A percentile compares a stretch with the other conserved stretches of the same genome.
These are phyloP conservation scores for Alectoria sarmentosa DNA, from an alignment of 495 filamentous ascomycete genomes.

Conservation along the genomic window DNA sequence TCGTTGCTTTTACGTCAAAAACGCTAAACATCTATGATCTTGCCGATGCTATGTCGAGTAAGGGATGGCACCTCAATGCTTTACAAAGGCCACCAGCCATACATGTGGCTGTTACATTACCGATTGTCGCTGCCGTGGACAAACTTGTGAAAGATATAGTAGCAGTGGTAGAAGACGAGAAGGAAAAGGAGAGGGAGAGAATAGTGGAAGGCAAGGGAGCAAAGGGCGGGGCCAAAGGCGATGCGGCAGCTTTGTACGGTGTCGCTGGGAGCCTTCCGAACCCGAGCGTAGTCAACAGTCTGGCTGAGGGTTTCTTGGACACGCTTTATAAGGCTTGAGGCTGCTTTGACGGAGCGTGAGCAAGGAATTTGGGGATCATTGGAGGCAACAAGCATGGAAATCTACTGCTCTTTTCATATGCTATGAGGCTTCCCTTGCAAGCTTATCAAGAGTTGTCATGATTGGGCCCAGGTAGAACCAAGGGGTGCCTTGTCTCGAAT, in stretches of 20 bases:
- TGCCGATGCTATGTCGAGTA: constrained; percentile 70
- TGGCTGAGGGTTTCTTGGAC: constrained; percentile 90
- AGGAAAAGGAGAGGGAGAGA: constrained; percentile 55
- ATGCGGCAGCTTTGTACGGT: constrained; percentile 86
- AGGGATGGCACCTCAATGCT: constrained; percentile 95
- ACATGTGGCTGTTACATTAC: constrained; percentile 90
- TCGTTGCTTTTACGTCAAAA: constrained; percentile 77
- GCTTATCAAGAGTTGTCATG: too few relatives aligned
- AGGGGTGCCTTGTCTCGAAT: too few relatives aligned
- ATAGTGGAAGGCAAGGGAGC: constrained; percentile 66
- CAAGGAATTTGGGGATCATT: neutral
- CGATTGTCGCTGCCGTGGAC: constrained; percentile 73
- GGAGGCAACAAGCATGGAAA: neutral
- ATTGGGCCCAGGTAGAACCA: too few relatives aligned
- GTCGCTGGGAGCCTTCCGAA: constrained; percentile 93
- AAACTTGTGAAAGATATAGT: constrained; percentile 69
- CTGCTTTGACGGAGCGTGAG: neutral
- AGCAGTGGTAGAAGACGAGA: constrained; percentile 69
- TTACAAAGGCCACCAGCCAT: constrained; percentile 90
- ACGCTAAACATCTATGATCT: constrained; percentile 80
- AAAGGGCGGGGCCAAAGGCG: constrained; percentile 55
- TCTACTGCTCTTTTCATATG: too few relatives aligned
- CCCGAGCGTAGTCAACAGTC: constrained; percentile 85
- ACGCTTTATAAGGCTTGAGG: constrained; percentile 85
- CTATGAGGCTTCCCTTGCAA: too few relatives aligned